phyloP scores from a whole-genome alignment of 257 asterid species.

The Orobanche coerulescens region DNA sequence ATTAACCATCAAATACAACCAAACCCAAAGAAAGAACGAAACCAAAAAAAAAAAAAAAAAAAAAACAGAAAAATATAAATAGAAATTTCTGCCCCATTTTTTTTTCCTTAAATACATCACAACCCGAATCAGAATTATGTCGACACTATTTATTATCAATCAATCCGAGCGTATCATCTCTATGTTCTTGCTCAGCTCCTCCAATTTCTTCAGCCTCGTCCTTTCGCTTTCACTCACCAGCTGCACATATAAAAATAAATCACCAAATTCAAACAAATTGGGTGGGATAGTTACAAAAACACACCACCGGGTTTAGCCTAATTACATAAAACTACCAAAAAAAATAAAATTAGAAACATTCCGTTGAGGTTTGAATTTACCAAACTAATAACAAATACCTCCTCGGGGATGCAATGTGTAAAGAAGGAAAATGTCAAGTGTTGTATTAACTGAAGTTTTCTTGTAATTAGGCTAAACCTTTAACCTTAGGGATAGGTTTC shows the following conservation, averaged over 20 bases:
- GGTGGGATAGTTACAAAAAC: background rate
- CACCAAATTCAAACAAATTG: background rate
- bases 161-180: constrained; percentile 51
- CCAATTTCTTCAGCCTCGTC: constrained; percentile 89
- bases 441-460: background rate
- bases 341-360: background rate
- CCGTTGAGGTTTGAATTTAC: background rate
- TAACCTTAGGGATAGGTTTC: background rate
- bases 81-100: too few relatives aligned
- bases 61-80: constrained; percentile 44
- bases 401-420: background rate
- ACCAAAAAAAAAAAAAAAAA: background rate
- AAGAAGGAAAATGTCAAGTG: too few relatives aligned
- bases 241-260: constrained; percentile 31
- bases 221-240: constrained; percentile 88
- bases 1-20: constrained; percentile 45
- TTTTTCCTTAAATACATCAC: constrained; percentile 62
- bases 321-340: background rate
- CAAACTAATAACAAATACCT: background rate
- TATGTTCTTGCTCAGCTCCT: constrained; percentile 99
- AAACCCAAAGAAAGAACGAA: too few relatives aligned
- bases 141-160: constrained; percentile 25
- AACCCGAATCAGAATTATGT: constrained; percentile 43
- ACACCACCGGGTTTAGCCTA: background rate
- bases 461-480: background rate